A percentile compares a stretch with the other conserved stretches of the same genome.
Evolutionary conservation across 768 basidiomycete species (phyloP).

Genomic region (Boletus reticulatus): DNA sequence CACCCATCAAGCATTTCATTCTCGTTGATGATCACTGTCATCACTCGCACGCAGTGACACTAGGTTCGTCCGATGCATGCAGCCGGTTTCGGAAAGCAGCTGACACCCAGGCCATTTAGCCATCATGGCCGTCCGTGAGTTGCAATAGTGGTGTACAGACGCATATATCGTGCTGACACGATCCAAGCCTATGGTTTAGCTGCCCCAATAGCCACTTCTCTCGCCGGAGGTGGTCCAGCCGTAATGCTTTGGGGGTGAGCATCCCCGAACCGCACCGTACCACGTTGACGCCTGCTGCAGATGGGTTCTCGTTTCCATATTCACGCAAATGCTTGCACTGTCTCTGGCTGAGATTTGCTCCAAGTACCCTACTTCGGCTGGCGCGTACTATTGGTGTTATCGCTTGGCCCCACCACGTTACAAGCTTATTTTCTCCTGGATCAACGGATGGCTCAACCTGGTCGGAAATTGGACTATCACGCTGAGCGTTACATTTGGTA

Average conservation of each 20-base stretch:
- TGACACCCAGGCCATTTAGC: slow-evolving; percentile 33
- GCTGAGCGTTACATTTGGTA: slow-evolving; percentile 63
- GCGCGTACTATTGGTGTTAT: slow-evolving; percentile 68
- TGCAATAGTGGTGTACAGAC: background rate
- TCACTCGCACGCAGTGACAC: slow-evolving; percentile 38
- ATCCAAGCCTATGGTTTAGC: slow-evolving; percentile 51
- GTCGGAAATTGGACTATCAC: slow-evolving; percentile 70
- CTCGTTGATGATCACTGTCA: background rate
- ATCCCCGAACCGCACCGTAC: background rate
- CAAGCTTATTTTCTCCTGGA: slow-evolving; percentile 56
- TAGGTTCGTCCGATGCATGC: slow-evolving; percentile 34
- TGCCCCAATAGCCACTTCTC: slow-evolving; percentile 54
- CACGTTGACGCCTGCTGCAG: slow-evolving; percentile 24
- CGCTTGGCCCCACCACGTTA: slow-evolving; percentile 52
- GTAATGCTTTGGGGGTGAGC: slow-evolving; percentile 58
- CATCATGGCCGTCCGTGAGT: slow-evolving; percentile 62
- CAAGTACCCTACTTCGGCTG: slow-evolving; percentile 59
- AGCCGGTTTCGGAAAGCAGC: background rate
- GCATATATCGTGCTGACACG: slow-evolving; percentile 1
- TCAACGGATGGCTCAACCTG: slow-evolving; percentile 67
- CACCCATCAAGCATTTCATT: background rate
- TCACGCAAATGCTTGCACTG: slow-evolving; percentile 47
- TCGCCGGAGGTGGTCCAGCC: slow-evolving; percentile 53
- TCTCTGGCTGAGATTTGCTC: slow-evolving; percentile 61
- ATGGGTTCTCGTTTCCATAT: slow-evolving; percentile 49